Conservation (phyloP, 202 grass and related monocot species). For the Digitaria exilis region DNA sequence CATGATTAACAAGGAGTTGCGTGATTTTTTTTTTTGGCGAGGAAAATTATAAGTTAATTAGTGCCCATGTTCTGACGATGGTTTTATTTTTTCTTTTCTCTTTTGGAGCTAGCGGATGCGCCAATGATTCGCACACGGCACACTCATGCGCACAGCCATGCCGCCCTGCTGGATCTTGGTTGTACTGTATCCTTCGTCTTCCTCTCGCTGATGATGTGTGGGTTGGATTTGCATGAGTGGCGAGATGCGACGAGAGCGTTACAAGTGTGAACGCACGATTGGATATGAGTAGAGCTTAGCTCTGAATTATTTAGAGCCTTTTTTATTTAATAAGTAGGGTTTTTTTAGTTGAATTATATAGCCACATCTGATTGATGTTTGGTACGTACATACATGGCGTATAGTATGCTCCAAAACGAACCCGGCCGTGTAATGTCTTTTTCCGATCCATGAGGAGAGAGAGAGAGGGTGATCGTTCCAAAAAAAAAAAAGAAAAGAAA, state of each 20-base stretch:
- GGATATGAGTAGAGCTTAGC: background rate
- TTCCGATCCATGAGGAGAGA: background rate
- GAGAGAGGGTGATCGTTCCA: background rate
- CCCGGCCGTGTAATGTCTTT: constrained; percentile 14
- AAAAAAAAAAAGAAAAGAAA: background rate
- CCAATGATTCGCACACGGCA: constrained; percentile 47
- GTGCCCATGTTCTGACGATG: constrained; percentile 32
- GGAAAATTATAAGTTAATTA: background rate
- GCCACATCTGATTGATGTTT: background rate
- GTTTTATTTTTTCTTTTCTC: background rate
- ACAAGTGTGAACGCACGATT: constrained; percentile 9
- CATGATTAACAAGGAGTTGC: background rate
- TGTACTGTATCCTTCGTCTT: background rate
- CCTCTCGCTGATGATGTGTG: constrained; percentile 20
- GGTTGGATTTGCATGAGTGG: constrained; percentile 14
- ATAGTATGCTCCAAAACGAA: background rate
- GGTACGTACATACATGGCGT: background rate
- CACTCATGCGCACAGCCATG: constrained; percentile 53
- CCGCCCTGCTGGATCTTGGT: constrained; percentile 50
- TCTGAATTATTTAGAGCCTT: background rate
- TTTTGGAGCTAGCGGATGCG: background rate
- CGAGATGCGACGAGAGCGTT: background rate
- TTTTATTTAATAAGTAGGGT: no score
- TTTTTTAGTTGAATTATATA: background rate
- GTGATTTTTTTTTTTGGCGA: background rate